Evolutionary conservation across 140 eudicot species (phyloP), one percentile per base, ranked within the genome.

Genomic region (Bidens hawaiensis): DNA sequence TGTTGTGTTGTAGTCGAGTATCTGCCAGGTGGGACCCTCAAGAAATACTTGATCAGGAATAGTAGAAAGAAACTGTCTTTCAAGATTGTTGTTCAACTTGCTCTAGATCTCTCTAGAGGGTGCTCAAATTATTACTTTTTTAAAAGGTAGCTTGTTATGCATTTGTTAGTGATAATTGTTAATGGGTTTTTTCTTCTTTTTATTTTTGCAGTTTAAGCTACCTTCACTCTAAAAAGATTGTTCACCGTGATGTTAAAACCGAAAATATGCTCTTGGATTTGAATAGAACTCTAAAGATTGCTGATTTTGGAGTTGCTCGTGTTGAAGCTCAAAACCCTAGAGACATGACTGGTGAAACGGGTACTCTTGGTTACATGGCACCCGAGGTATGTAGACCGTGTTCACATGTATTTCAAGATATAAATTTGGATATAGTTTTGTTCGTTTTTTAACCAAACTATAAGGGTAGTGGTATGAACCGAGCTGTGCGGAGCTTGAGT

Each of bases 1-100:
- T 90, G 96, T 75, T 90, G 96, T 72, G 97, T 90, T 42, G 94
- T 90, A 34, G 97, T 90, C 19, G 97, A 90, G 83, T 90, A 77
- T 78, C 84, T 90, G 62, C 77, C 90, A 0, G 97, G 78, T 59
- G 78, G 96, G 49, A 87, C 96, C 8, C 74, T 90, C 60, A 90
- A 90, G 66, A 75, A 75, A 75, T 75, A 75, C 24, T 24, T 75
- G 34, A 75, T 75, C 53, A 61, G 75, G 70, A 75, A 75, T 42
- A 11, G 19, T 10, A 62, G 76, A 69, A 75, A 75, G 75, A 75
- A 75, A 61, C 12, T 67, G n/a, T 75, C 79, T 52, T 75, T 75
- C 66, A 75, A 75, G 79, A 60, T 75, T 18, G 79, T 75, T 43
- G 57, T 75, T 75, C 79, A 75, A 60, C 75, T 75, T 30, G 75